Evolutionary conservation across 352 stramenopile species (phyloP).

Genomic region (Globisporangium alternatum): DNA sequence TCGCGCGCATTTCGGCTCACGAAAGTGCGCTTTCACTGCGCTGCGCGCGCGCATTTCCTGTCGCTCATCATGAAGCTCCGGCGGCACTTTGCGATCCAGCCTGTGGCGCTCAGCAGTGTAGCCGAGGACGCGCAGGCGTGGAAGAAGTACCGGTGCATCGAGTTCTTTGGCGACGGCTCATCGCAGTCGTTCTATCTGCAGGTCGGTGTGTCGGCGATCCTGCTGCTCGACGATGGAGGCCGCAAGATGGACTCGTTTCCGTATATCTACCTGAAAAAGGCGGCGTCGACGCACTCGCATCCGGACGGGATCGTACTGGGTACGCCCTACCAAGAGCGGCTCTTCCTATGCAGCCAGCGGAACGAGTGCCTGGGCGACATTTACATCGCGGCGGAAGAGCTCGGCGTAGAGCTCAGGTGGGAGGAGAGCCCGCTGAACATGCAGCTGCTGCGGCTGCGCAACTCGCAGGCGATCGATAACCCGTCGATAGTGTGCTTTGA

Average conservation of each 20-base stretch:
- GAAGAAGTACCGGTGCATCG: slow-evolving; percentile 55
- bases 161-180: slow-evolving; percentile 65
- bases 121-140: slow-evolving; percentile 7
- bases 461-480: slow-evolving; percentile 52
- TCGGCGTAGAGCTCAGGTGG: slow-evolving; percentile 42
- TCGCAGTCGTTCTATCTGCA: slow-evolving; percentile 51
- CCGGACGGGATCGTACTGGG: slow-evolving; percentile 56
- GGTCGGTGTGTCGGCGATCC: slow-evolving; percentile 40
- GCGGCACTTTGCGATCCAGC: slow-evolving; percentile 38
- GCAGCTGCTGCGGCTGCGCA: slow-evolving; percentile 54
- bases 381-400: slow-evolving; percentile 33
- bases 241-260: slow-evolving; percentile 40
- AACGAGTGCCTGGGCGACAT: slow-evolving; percentile 65
- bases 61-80: slow-evolving; percentile 46
- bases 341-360: slow-evolving; percentile 62
- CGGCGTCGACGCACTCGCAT: slow-evolving; percentile 39
- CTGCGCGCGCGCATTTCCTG: slow-evolving; percentile 50
- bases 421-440: slow-evolving; percentile 38
- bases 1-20: slow-evolving; percentile 45
- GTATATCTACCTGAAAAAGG: slow-evolving; percentile 53
- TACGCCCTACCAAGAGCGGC: slow-evolving; percentile 58
- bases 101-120: slow-evolving; percentile 25
- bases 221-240: slow-evolving; percentile 54
- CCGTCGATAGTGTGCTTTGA: slow-evolving; percentile 66
- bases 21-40: slow-evolving; percentile 57